These are phyloP conservation scores for Pseudozyma thailandica DNA, from an alignment of 1,284 basidiomycete species.

Conservation along the genomic window DNA sequence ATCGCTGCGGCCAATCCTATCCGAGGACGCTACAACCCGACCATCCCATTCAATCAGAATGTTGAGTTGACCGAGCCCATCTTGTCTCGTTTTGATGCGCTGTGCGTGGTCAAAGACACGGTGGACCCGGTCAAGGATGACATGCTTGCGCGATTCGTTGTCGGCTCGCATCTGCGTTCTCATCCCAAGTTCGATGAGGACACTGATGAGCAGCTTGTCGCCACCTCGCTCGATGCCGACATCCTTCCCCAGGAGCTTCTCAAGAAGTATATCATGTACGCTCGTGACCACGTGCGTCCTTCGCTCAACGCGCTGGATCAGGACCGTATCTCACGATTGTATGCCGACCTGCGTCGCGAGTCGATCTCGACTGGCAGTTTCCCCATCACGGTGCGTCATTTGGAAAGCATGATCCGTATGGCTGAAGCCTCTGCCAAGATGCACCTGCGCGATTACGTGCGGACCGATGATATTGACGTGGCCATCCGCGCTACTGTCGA, in stretches of 20 bases:
- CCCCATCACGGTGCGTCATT: constrained; percentile 95
- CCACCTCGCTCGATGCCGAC: constrained; percentile 85
- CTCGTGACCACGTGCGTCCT: constrained; percentile 88
- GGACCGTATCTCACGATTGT: constrained; percentile 92
- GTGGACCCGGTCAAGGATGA: constrained; percentile 98
- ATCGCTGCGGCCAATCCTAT: constrained; percentile 98
- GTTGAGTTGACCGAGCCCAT: constrained; percentile 99
- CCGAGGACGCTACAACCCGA: constrained; percentile 72
- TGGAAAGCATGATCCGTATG: constrained; percentile 99
- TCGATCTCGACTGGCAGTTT: constrained; percentile 96
- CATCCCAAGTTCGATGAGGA: constrained; percentile 91
- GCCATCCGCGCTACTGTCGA: constrained; percentile 94
- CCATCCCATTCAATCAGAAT: constrained; percentile 87
- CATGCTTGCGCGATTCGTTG: constrained; percentile 93
- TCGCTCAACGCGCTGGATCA: constrained; percentile 95
- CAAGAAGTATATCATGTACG: constrained; percentile 99
- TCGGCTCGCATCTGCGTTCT: constrained; percentile 91
- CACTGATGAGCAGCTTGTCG: constrained; percentile 85
- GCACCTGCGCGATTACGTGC: constrained; percentile 94
- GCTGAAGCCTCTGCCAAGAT: constrained; percentile 98
- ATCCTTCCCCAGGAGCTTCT: constrained; percentile 95
- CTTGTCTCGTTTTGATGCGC: constrained; percentile 96
- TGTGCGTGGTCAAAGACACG: constrained; percentile 97
- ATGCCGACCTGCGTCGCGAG: constrained; percentile 95
- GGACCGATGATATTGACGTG: constrained; percentile 94